Evolutionary conservation across 768 basidiomycete genomes (phyloP).

Genomic region (Boletus pseudo-olivaceus): DNA sequence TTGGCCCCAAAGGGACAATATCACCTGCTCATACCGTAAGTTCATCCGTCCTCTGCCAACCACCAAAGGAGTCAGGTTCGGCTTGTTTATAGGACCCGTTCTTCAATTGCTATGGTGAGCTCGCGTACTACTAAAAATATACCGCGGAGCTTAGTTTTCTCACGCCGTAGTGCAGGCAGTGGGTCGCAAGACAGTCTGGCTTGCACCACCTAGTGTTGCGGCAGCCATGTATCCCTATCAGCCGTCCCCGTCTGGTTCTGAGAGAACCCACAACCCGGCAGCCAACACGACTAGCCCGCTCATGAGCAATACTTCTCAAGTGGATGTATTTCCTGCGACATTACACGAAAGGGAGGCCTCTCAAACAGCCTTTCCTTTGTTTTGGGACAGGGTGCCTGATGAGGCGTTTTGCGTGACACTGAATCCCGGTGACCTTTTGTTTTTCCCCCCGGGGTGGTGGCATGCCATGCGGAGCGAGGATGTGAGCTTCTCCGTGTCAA

Average conservation of each 20-base stretch:
- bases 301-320: conserved; percentile 77
- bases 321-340: conserved; percentile 68
- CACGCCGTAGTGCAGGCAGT: conserved; percentile 71
- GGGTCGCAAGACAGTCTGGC: conserved; percentile 87
- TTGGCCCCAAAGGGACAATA: conserved; percentile 73
- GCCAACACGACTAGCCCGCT: conserved; percentile 40
- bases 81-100: conserved; percentile 72
- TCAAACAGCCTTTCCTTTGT: conserved; percentile 42
- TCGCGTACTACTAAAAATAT: not conserved
- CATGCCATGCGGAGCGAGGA: conserved; percentile 85
- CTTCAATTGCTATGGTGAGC: conserved; percentile 83
- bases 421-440: conserved; percentile 79
- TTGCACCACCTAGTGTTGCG: conserved; percentile 67
- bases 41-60: conserved; percentile 22
- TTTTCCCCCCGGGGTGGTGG: conserved; percentile 94
- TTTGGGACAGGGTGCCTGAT: conserved; percentile 55
- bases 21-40: conserved; percentile 88
- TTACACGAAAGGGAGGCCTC: conserved; percentile 19
- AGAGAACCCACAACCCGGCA: conserved; percentile 35
- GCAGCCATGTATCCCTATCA: conserved; percentile 59
- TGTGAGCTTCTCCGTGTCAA: conserved; percentile 82
- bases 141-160: conserved; percentile 4
- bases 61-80: conserved; percentile 1
- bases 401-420: conserved; percentile 60
- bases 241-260: conserved; percentile 11